These are phyloP conservation scores for Cladophialophora psammophila DNA, from an alignment of 2,329 filamentous ascomycete genomes.

Conservation along the genomic window DNA sequence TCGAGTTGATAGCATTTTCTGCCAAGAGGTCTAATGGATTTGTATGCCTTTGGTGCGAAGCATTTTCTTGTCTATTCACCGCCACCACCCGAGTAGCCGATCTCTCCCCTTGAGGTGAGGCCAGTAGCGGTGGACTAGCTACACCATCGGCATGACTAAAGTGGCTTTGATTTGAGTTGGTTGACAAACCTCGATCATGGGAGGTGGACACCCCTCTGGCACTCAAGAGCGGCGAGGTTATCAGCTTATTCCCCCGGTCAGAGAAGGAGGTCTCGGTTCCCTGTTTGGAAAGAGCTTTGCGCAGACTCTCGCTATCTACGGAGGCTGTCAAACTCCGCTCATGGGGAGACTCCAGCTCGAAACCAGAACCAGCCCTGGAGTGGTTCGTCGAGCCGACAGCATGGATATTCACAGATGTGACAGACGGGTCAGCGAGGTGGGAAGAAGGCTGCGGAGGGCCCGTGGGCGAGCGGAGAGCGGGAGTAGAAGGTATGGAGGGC, in stretches of 20 bases:
- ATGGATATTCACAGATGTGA: conserved; percentile 56
- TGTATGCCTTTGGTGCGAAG: conserved; percentile 30
- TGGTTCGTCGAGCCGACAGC: conserved; percentile 38
- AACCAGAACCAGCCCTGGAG: conserved; percentile 37
- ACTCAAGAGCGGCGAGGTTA: conserved; percentile 31
- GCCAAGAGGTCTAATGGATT: conserved; percentile 42
- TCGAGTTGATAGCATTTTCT: conserved; percentile 33
- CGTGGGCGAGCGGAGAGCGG: conserved; percentile 49
- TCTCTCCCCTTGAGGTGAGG: conserved; percentile 27
- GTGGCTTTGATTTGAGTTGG: conserved; percentile 30
- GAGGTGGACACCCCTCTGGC: conserved; percentile 19
- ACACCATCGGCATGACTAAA: conserved; percentile 21
- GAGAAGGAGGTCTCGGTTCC: conserved; percentile 41
- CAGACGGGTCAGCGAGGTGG: conserved; percentile 52
- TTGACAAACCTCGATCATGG: conserved; percentile 34
- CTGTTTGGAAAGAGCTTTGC: conserved; percentile 41
- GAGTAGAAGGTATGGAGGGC: conserved; percentile 48
- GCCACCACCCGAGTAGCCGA: conserved; percentile 21
- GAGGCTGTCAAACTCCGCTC: conserved; percentile 31
- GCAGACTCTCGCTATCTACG: conserved; percentile 35
- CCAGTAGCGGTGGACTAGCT: conserved; percentile 15
- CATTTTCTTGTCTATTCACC: conserved; percentile 25
- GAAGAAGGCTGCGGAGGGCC: conserved; percentile 47
- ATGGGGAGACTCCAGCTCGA: conserved; percentile 32
- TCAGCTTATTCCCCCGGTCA: conserved; percentile 26